Percentiles rank a stretch among this genome's conserved stretches.
phyloP scores from a whole-genome alignment of 2,329 filamentous ascomycete genomes.

The Zalaria obscura region DNA sequence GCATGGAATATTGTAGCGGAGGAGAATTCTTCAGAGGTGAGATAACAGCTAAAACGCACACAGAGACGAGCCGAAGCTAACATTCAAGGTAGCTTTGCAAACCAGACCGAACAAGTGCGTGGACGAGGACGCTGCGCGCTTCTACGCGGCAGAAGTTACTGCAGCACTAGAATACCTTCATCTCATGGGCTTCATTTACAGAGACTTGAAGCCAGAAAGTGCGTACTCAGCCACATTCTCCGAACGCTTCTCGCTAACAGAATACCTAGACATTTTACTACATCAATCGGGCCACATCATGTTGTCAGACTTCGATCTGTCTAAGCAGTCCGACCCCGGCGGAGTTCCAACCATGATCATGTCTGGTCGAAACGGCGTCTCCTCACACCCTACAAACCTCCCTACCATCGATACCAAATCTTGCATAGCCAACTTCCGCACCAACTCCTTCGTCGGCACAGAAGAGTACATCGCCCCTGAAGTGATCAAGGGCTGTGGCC shows the following conservation, averaged over 20 bases:
- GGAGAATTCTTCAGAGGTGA: constrained; percentile 78
- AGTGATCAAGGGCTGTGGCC: constrained; percentile 95
- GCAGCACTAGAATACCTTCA: constrained; percentile 93
- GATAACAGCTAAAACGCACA: background rate
- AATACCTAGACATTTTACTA: constrained; percentile 69
- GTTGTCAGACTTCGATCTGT: constrained; percentile 97
- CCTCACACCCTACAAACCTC: constrained; percentile 49
- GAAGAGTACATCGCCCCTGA: constrained; percentile 98
- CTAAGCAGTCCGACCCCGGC: constrained; percentile 91
- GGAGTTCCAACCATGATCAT: constrained; percentile 98
- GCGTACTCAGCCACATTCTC: constrained; percentile 23
- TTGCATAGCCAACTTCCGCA: constrained; percentile 95
- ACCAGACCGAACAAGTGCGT: constrained; percentile 96
- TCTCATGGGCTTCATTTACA: constrained; percentile 98
- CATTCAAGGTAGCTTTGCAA: constrained; percentile 53
- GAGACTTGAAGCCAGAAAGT: constrained; percentile 96
- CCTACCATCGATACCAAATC: constrained; percentile 98
- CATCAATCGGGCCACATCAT: constrained; percentile 99
- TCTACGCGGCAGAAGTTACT: constrained; percentile 95
- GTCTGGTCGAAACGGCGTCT: constrained; percentile 68
- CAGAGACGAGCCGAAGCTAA: background rate
- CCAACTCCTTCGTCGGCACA: constrained; percentile 95
- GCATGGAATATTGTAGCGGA: constrained; percentile 99
- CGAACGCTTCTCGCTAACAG: constrained; percentile 20
- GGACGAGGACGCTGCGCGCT: constrained; percentile 87